Percentiles rank a stretch among this genome's conserved stretches.
Conservation (phyloP, 192 early-diverging fungal species). For the Haplosporangium gracile region DNA sequence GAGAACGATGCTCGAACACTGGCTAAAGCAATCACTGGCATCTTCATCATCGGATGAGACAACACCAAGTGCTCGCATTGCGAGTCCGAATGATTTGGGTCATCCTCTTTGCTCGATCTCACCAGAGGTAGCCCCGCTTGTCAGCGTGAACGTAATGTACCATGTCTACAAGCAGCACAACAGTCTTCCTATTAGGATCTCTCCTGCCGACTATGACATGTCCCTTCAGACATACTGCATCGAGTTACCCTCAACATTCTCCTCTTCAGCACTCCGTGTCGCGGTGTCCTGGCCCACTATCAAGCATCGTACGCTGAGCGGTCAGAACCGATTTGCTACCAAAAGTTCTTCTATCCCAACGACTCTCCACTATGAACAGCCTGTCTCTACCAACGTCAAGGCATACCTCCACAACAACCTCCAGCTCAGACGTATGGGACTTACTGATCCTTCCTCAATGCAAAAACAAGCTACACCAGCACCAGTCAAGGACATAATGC, state of each 20-base stretch:
- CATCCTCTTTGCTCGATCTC: constrained; percentile 14
- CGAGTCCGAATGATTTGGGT: background rate
- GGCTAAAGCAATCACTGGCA: background rate
- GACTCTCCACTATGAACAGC: background rate
- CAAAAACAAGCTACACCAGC: background rate
- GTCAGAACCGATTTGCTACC: background rate
- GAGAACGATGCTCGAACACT: background rate
- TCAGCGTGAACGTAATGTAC: background rate
- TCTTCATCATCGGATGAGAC: background rate
- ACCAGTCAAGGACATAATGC: background rate
- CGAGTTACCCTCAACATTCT: background rate
- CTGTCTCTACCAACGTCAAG: background rate
- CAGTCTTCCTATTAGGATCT: constrained; percentile 3
- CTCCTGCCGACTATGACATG: background rate
- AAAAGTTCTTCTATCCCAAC: background rate
- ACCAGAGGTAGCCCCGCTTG: background rate
- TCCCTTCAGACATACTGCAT: constrained; percentile 13
- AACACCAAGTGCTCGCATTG: background rate
- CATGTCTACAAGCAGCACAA: background rate
- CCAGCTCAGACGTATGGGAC: constrained; percentile 28
- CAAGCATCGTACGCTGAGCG: too few species aligned
- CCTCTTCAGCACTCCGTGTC: background rate
- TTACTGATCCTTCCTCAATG: background rate
- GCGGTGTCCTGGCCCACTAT: constrained; percentile 8
- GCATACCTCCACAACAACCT: constrained; percentile 5